These are phyloP conservation scores for Talaromyces funiculosus DNA, from an alignment of 2,329 filamentous ascomycete species.

Conservation along the genomic window DNA sequence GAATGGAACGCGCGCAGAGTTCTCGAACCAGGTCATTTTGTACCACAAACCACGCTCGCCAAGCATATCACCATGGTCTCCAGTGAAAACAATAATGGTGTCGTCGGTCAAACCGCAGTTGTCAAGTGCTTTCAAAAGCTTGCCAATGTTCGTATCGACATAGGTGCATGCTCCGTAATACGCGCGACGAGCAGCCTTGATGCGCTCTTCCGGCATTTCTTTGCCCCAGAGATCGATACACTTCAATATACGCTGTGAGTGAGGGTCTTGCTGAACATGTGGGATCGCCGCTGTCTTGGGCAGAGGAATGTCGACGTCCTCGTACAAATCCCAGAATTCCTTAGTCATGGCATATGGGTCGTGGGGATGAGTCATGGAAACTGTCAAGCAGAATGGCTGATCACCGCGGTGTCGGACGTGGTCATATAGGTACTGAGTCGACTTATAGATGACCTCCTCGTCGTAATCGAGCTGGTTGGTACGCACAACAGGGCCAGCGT, in stretches of 20 bases:
- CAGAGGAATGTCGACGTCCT: slow-evolving; percentile 78
- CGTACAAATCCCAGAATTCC: slow-evolving; percentile 90
- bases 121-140: slow-evolving; percentile 70
- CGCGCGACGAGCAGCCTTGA: slow-evolving; percentile 76
- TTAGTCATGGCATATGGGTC: slow-evolving; percentile 92
- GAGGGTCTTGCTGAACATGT: slow-evolving; percentile 75
- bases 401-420: slow-evolving; percentile 74
- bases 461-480: slow-evolving; percentile 96
- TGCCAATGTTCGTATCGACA: slow-evolving; percentile 86
- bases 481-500: slow-evolving; percentile 80
- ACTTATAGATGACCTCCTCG: slow-evolving; percentile 91
- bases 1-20: slow-evolving; percentile 81
- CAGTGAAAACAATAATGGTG: slow-evolving; percentile 87
- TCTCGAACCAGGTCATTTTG: slow-evolving; percentile 97
- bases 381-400: slow-evolving; percentile 80
- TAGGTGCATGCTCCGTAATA: slow-evolving; percentile 94
- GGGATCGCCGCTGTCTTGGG: slow-evolving; percentile 67
- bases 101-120: slow-evolving; percentile 74
- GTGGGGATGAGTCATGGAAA: slow-evolving; percentile 90
- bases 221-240: slow-evolving; percentile 83
- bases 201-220: slow-evolving; percentile 76
- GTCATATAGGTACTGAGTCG: slow-evolving; percentile 84
- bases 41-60: slow-evolving; percentile 89
- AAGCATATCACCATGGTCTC: slow-evolving; percentile 94
- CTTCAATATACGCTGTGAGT: slow-evolving; percentile 80